Conservation (phyloP, 345 rosid species). For the Melaleuca quinquenervia region DNA sequence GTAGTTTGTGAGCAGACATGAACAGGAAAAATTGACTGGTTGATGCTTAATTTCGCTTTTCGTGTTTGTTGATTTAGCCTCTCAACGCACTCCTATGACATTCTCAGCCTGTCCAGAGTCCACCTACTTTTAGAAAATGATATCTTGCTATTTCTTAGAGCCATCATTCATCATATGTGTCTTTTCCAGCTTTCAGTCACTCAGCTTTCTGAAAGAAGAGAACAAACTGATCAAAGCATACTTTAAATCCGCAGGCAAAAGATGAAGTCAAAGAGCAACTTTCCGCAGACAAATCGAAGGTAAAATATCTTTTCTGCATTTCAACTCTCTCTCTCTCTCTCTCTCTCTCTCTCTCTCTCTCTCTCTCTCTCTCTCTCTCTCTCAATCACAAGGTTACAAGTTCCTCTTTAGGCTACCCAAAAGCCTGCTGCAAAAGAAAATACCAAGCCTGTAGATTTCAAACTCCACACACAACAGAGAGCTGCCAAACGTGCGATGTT, state of each 20-base stretch:
- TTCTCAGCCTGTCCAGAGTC: neutral
- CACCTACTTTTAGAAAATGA: neutral
- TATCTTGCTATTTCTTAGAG: neutral
- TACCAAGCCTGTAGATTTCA: conserved; percentile 55
- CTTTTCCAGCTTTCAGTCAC: neutral
- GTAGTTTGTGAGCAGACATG: neutral
- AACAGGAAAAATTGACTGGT: neutral
- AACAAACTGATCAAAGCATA: neutral
- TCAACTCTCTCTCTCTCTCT: neutral
- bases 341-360: neutral
- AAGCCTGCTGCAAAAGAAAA: conserved; percentile 48
- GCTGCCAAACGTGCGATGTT: conserved; percentile 75
- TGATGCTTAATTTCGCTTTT: neutral
- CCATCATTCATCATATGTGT: neutral
- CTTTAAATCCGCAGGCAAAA: conserved; percentile 7
- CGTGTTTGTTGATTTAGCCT: neutral
- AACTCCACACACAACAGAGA: conserved; percentile 70
- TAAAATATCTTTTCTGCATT: neutral
- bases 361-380: neutral
- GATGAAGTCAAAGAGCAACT: conserved; percentile 17
- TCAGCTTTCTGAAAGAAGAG: neutral
- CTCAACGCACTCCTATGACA: neutral
- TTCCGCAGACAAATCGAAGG: conserved; percentile 11
- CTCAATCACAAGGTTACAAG: neutral
- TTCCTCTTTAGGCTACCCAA: conserved; percentile 4